Percentiles rank a stretch among this genome's conserved stretches.
These are phyloP conservation scores for Amanita exitialis DNA, from an alignment of 768 basidiomycete species.

Conservation along the genomic window DNA sequence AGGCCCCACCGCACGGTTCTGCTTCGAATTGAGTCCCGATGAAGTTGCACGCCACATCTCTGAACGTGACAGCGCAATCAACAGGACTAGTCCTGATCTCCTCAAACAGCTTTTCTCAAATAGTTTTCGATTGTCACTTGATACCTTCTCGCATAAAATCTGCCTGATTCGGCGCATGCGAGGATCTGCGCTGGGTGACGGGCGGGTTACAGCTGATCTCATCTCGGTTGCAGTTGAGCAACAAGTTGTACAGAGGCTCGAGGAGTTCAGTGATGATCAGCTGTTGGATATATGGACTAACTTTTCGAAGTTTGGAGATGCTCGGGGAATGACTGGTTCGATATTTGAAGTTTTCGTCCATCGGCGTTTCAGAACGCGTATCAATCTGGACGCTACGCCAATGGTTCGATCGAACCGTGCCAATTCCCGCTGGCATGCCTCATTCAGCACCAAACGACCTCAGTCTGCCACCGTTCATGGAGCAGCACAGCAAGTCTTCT, in stretches of 20 bases:
- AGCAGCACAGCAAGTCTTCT: not conserved
- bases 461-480: not conserved
- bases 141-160: not conserved
- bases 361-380: not conserved
- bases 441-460: not conserved
- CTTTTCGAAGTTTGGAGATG: not conserved
- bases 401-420: not conserved
- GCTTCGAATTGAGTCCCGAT: not conserved
- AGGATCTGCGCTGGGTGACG: not conserved
- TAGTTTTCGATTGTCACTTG: not conserved
- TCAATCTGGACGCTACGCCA: not conserved
- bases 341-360: conserved; percentile 1
- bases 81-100: not conserved
- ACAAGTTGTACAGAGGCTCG: not conserved
- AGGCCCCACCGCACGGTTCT: not conserved
- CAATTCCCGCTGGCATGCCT: not conserved
- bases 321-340: not conserved
- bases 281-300: not conserved
- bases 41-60: not conserved
- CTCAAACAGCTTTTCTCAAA: not conserved
- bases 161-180: not conserved
- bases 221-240: not conserved
- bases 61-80: not conserved
- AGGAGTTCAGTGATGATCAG: conserved; percentile 1
- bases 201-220: not conserved